Evolutionary conservation across 441 rosid species (phyloP).

Genomic region (Euphorbia corollata): DNA sequence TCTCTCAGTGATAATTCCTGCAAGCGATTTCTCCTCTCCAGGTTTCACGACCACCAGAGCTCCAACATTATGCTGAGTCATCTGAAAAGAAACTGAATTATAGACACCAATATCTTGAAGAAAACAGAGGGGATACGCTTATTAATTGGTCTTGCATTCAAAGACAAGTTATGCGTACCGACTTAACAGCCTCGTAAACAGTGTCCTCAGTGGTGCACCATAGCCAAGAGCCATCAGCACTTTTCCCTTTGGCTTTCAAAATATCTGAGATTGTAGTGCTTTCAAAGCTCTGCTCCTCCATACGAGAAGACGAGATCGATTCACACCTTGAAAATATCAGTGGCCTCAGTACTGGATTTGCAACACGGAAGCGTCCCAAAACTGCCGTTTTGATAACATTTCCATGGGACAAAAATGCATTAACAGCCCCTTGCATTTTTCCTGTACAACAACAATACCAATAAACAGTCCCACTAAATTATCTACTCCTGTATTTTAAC

Average conservation of each 20-base stretch:
- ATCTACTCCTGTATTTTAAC: neutral
- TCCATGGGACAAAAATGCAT: constrained; percentile 42
- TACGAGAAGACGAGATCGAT: constrained; percentile 51
- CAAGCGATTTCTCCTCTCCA: constrained; percentile 73
- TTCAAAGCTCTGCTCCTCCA: constrained; percentile 87
- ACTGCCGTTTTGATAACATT: constrained; percentile 45
- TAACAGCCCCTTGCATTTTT: constrained; percentile 59
- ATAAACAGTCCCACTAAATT: neutral
- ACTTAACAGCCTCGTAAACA: constrained; percentile 88
- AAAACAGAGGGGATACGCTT: neutral
- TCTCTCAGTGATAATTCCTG: constrained; percentile 95
- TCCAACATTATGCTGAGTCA: constrained; percentile 95
- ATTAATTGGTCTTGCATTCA: no score
- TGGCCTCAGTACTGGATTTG: constrained; percentile 47
- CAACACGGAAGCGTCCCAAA: constrained; percentile 52
- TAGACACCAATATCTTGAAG: neutral
- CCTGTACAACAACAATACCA: neutral
- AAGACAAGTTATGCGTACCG: constrained; percentile 39
- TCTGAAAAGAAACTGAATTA: constrained; percentile 33
- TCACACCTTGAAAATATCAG: constrained; percentile 42
- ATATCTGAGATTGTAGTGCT: constrained; percentile 75
- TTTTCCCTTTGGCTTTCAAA: constrained; percentile 68
- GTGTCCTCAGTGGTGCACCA: constrained; percentile 91
- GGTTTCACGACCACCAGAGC: constrained; percentile 90
- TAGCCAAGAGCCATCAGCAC: constrained; percentile 96